A percentile compares a stretch with the other conserved stretches of the same genome.
phyloP scores from a whole-genome alignment of 2,329 filamentous ascomycete genomes.

The Penicillium paneum region DNA sequence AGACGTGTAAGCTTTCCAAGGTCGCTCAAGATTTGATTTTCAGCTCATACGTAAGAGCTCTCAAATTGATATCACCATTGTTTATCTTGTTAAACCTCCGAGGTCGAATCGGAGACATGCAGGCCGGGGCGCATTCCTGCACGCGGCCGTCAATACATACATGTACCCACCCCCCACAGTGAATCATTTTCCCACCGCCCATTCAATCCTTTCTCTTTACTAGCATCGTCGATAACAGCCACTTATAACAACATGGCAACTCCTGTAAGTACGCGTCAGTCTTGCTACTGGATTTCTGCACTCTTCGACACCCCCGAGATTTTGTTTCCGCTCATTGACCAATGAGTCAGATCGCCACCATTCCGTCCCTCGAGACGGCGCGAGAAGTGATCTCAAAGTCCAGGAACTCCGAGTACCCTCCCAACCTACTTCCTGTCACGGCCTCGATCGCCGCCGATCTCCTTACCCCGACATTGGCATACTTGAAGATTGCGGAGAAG shows the following conservation, averaged over 20 bases:
- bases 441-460: slow-evolving; percentile 87
- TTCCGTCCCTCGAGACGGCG: slow-evolving; percentile 61
- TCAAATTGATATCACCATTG: background rate
- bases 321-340: slow-evolving; percentile 10
- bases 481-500: slow-evolving; percentile 81
- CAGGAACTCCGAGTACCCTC: slow-evolving; percentile 53
- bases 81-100: background rate
- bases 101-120: background rate
- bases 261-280: slow-evolving; percentile 19
- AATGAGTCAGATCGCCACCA: slow-evolving; percentile 47
- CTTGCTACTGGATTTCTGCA: background rate
- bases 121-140: background rate
- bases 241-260: slow-evolving; percentile 26
- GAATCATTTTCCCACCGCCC: slow-evolving; percentile 26
- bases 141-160: background rate
- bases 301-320: background rate
- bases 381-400: slow-evolving; percentile 55
- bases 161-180: slow-evolving; percentile 14
- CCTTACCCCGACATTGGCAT: slow-evolving; percentile 90
- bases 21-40: background rate
- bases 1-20: background rate
- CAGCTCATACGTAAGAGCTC: background rate
- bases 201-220: slow-evolving; percentile 12
- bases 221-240: background rate
- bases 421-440: slow-evolving; percentile 78